These are phyloP conservation scores for Trypanosoma cruzi DNA, from an alignment of 208 protist genomes.

Conservation along the genomic window DNA sequence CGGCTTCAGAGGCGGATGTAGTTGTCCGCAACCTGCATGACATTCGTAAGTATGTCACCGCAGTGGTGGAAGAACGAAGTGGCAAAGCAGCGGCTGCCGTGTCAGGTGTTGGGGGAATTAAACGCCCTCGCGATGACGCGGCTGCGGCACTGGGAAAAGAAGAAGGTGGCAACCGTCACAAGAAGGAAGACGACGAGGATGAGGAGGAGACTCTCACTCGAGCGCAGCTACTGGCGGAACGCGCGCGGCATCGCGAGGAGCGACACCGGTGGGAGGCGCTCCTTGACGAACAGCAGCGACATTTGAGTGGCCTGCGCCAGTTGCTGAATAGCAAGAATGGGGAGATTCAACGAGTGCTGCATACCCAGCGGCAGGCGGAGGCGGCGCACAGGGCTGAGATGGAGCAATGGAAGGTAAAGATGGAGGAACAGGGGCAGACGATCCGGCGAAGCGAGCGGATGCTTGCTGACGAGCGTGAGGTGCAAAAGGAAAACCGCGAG, in stretches of 20 bases:
- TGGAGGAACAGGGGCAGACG: constrained; percentile 47
- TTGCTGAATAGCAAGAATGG: constrained; percentile 62
- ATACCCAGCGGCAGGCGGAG: constrained; percentile 45
- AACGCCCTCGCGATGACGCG: constrained; percentile 7
- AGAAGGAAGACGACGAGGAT: constrained; percentile 2
- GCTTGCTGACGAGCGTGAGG: constrained; percentile 31
- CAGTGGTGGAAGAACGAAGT: constrained; percentile 11
- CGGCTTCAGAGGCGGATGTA: constrained; percentile 37
- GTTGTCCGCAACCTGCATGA: constrained; percentile 47
- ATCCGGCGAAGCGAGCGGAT: constrained; percentile 44
- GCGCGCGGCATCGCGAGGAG: constrained; percentile 6
- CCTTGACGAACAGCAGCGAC: constrained; percentile 31
- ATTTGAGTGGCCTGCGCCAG: constrained; percentile 58
- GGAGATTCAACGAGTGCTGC: constrained; percentile 48
- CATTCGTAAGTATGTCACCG: constrained; percentile 41
- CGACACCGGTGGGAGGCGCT: constrained; percentile 2
- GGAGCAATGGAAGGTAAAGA: constrained; percentile 50
- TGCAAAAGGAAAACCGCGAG: constrained; percentile 39
- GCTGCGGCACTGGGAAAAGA: neutral
- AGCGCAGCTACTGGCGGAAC: constrained; percentile 11
- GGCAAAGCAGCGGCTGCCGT: neutral
- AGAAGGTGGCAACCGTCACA: neutral
- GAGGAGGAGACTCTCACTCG: constrained; percentile 1
- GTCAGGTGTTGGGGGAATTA: constrained; percentile 8
- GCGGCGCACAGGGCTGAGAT: constrained; percentile 42